Evolutionary conservation across 371 early-diverging fungal species (phyloP).

Genomic region (Mucor lusitanicus): DNA sequence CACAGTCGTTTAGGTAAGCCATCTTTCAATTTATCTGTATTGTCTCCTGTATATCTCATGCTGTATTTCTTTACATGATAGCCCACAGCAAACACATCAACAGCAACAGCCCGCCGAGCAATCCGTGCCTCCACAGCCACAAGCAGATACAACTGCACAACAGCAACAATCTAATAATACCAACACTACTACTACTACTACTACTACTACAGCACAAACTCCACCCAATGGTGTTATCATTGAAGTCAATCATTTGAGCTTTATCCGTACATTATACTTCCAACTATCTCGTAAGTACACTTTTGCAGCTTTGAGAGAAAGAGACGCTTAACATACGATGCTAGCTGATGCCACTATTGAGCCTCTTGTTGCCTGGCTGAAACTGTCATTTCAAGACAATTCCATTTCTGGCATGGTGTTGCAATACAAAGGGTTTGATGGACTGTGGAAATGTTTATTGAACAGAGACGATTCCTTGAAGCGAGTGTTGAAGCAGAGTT

Average conservation of each 20-base stretch:
- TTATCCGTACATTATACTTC: slow-evolving; percentile 46
- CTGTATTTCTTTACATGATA: too few relatives aligned
- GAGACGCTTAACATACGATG: background rate
- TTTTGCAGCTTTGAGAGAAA: background rate
- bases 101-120: background rate
- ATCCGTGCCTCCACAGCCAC: background rate
- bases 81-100: slow-evolving; percentile 1
- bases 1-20: slow-evolving; percentile 1
- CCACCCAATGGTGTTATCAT: slow-evolving; percentile 40
- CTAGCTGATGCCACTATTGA: slow-evolving; percentile 56
- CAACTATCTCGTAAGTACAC: slow-evolving; percentile 44
- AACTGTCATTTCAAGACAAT: slow-evolving; percentile 47
- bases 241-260: slow-evolving; percentile 49
- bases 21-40: background rate
- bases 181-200: background rate
- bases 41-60: background rate
- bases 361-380: slow-evolving; percentile 49
- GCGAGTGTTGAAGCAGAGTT: slow-evolving; percentile 30
- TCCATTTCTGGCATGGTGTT: slow-evolving; percentile 52
- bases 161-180: background rate
- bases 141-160: background rate
- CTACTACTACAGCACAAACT: slow-evolving; percentile 1
- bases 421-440: slow-evolving; percentile 40
- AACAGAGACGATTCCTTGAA: slow-evolving; percentile 34
- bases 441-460: slow-evolving; percentile 36